Percentiles rank a stretch among this genome's conserved stretches.
Evolutionary conservation across 345 rosid genomes (phyloP).

Genomic region (Reutealis trisperma): DNA sequence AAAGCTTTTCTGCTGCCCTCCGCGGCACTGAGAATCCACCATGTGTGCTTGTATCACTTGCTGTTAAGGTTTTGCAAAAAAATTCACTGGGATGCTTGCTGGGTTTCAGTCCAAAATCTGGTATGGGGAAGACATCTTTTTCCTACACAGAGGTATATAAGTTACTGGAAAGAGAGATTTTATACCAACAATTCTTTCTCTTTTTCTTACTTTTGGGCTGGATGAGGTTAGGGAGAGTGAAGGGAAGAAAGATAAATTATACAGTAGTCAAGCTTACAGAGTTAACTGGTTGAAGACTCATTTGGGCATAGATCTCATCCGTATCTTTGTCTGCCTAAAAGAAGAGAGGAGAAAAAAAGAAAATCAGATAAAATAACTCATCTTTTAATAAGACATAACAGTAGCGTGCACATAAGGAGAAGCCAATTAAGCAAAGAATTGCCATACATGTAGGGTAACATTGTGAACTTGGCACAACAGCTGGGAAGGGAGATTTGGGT

Average conservation of each 20-base stretch:
- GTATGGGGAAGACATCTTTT: slow-evolving; percentile 81
- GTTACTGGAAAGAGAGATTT: not conserved
- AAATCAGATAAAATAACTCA: not conserved
- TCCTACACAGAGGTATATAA: slow-evolving; percentile 48
- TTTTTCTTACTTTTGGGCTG: not conserved
- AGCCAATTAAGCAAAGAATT: not conserved
- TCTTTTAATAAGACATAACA: not conserved
- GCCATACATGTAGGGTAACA: slow-evolving; percentile 76
- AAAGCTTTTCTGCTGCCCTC: slow-evolving; percentile 97
- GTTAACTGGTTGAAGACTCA: slow-evolving; percentile 94
- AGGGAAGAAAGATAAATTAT: not conserved
- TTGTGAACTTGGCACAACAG: slow-evolving; percentile 96
- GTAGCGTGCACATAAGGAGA: not conserved
- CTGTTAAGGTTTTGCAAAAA: slow-evolving; percentile 95
- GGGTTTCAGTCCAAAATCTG: slow-evolving; percentile 79
- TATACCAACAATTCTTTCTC: not conserved
- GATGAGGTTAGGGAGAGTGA: not conserved
- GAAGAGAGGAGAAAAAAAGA: slow-evolving; percentile 4
- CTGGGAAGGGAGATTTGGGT: slow-evolving; percentile 95
- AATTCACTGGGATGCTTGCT: slow-evolving; percentile 91
- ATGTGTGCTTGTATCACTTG: slow-evolving; percentile 98
- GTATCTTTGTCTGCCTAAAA: slow-evolving; percentile 90
- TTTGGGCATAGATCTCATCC: slow-evolving; percentile 92
- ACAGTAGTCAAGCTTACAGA: slow-evolving; percentile 53
- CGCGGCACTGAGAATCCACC: slow-evolving; percentile 99